A percentile compares a stretch with the other conserved stretches of the same genome.
phyloP scores from a whole-genome alignment of 129 eudicot genomes.

The Ambrosia artemisiifolia region DNA sequence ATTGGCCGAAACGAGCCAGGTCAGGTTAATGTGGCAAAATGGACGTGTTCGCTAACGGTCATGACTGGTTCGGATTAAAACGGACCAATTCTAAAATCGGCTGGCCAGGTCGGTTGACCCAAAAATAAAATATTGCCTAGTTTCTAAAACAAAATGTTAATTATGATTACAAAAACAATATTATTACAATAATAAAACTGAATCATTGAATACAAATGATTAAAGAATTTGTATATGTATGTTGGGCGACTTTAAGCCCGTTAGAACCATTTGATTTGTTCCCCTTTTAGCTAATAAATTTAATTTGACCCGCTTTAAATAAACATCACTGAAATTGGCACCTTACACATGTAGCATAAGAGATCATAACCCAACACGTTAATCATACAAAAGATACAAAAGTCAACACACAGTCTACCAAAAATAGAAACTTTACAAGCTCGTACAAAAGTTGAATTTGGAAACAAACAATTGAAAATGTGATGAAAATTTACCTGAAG shows the following conservation, averaged over 20 bases:
- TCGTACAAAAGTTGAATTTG: not conserved
- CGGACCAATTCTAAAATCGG: not conserved
- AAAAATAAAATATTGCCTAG: not conserved
- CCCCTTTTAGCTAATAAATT: not conserved
- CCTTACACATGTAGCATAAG: not conserved
- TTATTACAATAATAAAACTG: not conserved
- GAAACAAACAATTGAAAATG: not conserved
- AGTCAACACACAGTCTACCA: not conserved
- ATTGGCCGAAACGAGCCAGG: not conserved
- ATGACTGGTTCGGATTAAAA: not conserved
- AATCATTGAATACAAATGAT: not conserved
- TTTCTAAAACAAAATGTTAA: not conserved
- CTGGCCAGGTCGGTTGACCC: not conserved
- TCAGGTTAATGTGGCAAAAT: not conserved
- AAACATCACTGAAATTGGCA: not conserved
- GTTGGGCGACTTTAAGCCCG: not conserved
- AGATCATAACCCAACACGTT: not conserved
- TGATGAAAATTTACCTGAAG: slow-evolving; percentile 55
- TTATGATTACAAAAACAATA: not conserved
- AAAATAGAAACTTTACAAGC: slow-evolving; percentile 8
- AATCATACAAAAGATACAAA: not conserved
- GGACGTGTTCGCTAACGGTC: not conserved
- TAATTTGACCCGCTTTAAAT: not conserved
- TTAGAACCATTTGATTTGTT: not conserved
- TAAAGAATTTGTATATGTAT: not conserved